Evolutionary conservation across 805 yeast species (phyloP), one percentile per base, ranked within the genome.

Genomic region (Wickerhamiella occidentalis): DNA sequence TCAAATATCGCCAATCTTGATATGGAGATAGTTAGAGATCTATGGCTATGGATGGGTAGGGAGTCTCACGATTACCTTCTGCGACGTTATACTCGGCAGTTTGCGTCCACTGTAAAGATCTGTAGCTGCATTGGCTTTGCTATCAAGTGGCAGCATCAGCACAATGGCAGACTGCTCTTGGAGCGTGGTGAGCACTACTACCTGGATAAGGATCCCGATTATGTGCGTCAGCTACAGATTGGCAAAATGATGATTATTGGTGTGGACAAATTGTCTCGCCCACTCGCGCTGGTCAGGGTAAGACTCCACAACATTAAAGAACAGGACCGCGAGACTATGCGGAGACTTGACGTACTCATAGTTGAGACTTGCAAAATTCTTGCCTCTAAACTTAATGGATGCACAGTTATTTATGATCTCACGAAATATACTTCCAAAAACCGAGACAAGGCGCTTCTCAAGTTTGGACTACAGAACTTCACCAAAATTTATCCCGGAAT

Each of bases 381-480:
- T 54, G 72, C 65, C 52, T 85, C 78, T 53, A 80, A 82, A 2
- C 69, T 72, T 30, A 88, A 83, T 59, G 75, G 76, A 15, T 80
- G 79, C 47, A 74, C 85, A 1, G 73, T 84, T 50, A 62, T 85
- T 35, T 85, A 85, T 59, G 94, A 85, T 62, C 67, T 85, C 61
- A 70, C 80, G 3, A 92, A 80, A 2, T 84, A 84, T 58, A 73
- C 87, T 5, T 74, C 83, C 74, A 74, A 84, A 51, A 85, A 84
- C 60, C 85, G 86, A 77, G 95, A 85, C 64, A 81, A 81, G 58
- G 71, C 75, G 2, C 80, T 90, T 3, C 85, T 85, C 49, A 84
- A 83, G 62, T 83, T 80, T 61, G 17, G 36, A 9, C 23, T 36
- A 17, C 35, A 45, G 8, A 12, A 15, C 19, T 23, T 33, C 19